A percentile compares a stretch with the other conserved stretches of the same genome.
These are phyloP conservation scores for Piedraia hortae DNA, from an alignment of 2,329 filamentous ascomycete species.

Conservation along the genomic window DNA sequence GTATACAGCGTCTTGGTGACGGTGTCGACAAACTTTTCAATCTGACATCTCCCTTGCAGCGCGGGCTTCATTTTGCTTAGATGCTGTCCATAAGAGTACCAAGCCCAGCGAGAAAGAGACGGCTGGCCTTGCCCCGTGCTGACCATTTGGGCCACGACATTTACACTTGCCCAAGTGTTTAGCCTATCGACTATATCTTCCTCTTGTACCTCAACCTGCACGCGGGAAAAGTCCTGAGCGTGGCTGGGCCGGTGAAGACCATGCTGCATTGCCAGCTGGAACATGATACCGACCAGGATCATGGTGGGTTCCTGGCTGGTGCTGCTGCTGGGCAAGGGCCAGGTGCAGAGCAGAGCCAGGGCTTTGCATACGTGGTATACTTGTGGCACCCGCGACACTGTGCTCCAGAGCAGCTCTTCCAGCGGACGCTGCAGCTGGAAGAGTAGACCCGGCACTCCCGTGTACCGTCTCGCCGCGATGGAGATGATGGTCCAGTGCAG, in stretches of 20 bases:
- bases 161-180: conserved; percentile 61
- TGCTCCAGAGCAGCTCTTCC: conserved; percentile 47
- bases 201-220: conserved; percentile 36
- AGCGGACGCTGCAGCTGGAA: conserved; percentile 36
- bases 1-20: conserved; percentile 57
- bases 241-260: conserved; percentile 57
- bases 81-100: conserved; percentile 56
- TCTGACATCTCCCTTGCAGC: conserved; percentile 38
- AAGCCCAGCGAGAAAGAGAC: conserved; percentile 20
- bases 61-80: conserved; percentile 30
- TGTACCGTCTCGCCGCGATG: conserved; percentile 45
- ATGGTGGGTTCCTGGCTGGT: conserved; percentile 59
- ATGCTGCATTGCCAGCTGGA: conserved; percentile 64
- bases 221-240: conserved; percentile 57
- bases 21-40: conserved; percentile 51
- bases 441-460: conserved; percentile 33
- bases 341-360: conserved; percentile 51
- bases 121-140: conserved; percentile 68
- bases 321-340: conserved; percentile 59
- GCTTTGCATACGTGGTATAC: conserved; percentile 62
- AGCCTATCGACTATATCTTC: conserved; percentile 57
- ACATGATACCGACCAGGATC: conserved; percentile 58
- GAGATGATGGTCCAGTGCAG: conserved; percentile 68
- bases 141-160: conserved; percentile 53
- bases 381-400: conserved; percentile 48